Conservation (phyloP, 1,284 basidiomycete species). For the Ustilago cynodontis region DNA sequence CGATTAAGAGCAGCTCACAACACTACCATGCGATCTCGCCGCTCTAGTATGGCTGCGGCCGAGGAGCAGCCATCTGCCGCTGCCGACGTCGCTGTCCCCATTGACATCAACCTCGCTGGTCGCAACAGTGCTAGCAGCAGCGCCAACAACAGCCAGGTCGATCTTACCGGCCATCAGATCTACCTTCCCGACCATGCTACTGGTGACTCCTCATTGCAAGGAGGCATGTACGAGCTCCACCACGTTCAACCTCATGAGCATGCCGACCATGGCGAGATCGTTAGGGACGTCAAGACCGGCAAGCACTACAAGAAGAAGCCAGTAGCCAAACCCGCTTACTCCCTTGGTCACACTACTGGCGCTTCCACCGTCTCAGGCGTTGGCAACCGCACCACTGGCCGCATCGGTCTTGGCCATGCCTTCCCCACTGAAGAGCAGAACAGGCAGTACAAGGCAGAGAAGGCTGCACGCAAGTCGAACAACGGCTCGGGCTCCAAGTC, state of each 20-base stretch:
- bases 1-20: not conserved
- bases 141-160: slow-evolving; percentile 35
- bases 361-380: slow-evolving; percentile 28
- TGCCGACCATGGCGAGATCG: slow-evolving; percentile 29
- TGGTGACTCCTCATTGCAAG: slow-evolving; percentile 3
- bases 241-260: slow-evolving; percentile 32
- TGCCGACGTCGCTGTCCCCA: slow-evolving; percentile 41
- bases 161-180: slow-evolving; percentile 47
- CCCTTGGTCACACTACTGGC: slow-evolving; percentile 47
- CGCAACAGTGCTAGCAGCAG: slow-evolving; percentile 25
- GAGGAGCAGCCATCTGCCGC: slow-evolving; percentile 13
- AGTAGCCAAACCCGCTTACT: slow-evolving; percentile 37
- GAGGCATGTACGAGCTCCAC: slow-evolving; percentile 35
- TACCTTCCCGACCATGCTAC: slow-evolving; percentile 22
- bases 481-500: slow-evolving; percentile 27
- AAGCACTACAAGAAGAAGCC: slow-evolving; percentile 55
- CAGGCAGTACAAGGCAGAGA: slow-evolving; percentile 43
- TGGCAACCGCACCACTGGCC: slow-evolving; percentile 18
- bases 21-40: slow-evolving; percentile 29
- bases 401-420: slow-evolving; percentile 48
- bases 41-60: slow-evolving; percentile 20
- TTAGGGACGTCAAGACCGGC: slow-evolving; percentile 55
- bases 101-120: slow-evolving; percentile 33
- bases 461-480: slow-evolving; percentile 31
- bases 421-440: slow-evolving; percentile 51